Conservation (phyloP, 2,329 filamentous ascomycete species). For the Pseudogymnoascus sp. region DNA sequence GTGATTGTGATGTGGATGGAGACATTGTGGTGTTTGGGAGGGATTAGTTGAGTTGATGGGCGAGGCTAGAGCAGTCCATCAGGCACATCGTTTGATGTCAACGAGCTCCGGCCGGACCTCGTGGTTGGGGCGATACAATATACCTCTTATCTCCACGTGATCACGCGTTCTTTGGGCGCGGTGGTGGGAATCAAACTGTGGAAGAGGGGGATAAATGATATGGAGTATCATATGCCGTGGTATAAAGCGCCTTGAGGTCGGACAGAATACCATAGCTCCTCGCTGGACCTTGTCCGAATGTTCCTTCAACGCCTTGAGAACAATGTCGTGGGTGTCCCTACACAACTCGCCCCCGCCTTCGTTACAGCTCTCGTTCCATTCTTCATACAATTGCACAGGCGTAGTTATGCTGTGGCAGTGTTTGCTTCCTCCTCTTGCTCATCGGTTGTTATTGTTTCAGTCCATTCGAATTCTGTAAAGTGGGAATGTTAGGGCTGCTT, state of each 20-base stretch:
- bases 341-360: not conserved
- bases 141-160: conserved; percentile 11
- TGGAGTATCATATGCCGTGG: not conserved
- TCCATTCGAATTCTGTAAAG: conserved; percentile 43
- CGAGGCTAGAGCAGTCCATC: not conserved
- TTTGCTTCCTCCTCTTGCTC: not conserved
- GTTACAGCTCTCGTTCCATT: not conserved
- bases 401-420: not conserved
- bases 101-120: not conserved
- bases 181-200: not conserved
- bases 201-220: not conserved
- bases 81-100: conserved; percentile 3
- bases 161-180: conserved; percentile 2
- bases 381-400: not conserved
- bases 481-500: conserved; percentile 14
- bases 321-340: not conserved
- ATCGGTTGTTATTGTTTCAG: conserved; percentile 12
- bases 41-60: not conserved
- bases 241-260: not conserved
- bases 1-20: conserved; percentile 2
- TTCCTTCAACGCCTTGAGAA: not conserved
- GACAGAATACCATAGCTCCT: not conserved
- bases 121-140: not conserved
- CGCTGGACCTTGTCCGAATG: not conserved
- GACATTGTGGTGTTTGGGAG: conserved; percentile 1